phyloP scores from a whole-genome alignment of 2,329 filamentous ascomycete genomes.

The Aspergillus neoniger region DNA sequence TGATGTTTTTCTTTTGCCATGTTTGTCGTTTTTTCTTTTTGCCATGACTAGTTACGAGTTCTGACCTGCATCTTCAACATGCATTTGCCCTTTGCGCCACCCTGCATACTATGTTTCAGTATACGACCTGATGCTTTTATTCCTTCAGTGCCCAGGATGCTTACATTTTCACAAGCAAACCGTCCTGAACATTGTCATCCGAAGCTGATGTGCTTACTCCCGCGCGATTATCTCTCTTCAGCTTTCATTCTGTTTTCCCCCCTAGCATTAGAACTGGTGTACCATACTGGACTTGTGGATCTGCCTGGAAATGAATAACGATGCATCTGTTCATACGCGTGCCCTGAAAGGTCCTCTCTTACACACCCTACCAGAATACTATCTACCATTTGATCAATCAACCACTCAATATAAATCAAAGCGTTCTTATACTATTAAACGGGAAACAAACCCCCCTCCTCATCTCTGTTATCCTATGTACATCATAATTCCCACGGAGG shows the following conservation, averaged over 20 bases:
- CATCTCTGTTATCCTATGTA: no score
- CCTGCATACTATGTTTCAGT: slow-evolving; percentile 17
- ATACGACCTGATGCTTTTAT: slow-evolving; percentile 20
- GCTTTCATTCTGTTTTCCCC: slow-evolving; percentile 8
- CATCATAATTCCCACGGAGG: no score
- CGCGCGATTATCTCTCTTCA: not conserved
- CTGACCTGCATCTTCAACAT: slow-evolving; percentile 23
- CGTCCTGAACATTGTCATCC: not conserved
- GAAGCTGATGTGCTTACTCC: not conserved
- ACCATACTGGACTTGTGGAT: slow-evolving; percentile 27
- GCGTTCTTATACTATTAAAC: no score
- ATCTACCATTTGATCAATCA: no score
- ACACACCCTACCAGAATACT: no score
- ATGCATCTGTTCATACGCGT: not conserved
- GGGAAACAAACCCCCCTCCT: no score
- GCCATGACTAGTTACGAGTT: slow-evolving; percentile 29
- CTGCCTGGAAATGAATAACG: slow-evolving; percentile 9
- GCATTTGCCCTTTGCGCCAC: slow-evolving; percentile 12
- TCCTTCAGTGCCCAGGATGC: not conserved
- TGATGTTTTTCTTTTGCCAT: slow-evolving; percentile 9
- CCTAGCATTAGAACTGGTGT: slow-evolving; percentile 34
- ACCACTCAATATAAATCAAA: no score
- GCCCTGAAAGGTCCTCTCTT: no score
- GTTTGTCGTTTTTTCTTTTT: slow-evolving; percentile 7
- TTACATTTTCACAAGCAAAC: not conserved